Percentiles rank a stretch among this genome's conserved stretches.
These are phyloP conservation scores for Salix brachista DNA, from an alignment of 345 rosid genomes.

Conservation along the genomic window DNA sequence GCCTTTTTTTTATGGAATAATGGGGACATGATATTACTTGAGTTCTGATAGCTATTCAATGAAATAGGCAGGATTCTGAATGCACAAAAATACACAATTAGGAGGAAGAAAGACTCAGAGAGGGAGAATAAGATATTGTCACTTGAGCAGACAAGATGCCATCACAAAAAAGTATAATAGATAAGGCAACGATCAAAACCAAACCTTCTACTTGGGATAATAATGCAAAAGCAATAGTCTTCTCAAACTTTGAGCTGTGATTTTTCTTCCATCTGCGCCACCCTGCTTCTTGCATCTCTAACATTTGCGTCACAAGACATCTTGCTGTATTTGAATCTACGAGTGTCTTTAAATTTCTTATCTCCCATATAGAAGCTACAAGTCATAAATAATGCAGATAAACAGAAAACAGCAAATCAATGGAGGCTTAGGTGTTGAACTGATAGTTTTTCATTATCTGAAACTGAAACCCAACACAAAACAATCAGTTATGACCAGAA, in stretches of 20 bases:
- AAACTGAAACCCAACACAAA: constrained; percentile 1
- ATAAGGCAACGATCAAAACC: neutral
- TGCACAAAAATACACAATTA: neutral
- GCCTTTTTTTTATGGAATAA: neutral
- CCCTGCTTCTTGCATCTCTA: constrained; percentile 69
- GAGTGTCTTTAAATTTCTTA: constrained; percentile 54
- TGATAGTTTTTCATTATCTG: neutral
- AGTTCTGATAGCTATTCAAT: neutral
- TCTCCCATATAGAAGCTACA: constrained; percentile 95
- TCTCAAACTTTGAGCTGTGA: constrained; percentile 74
- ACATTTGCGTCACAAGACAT: constrained; percentile 78
- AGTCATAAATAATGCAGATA: neutral
- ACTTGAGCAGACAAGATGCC: neutral
- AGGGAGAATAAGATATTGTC: neutral
- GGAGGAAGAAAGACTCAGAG: neutral
- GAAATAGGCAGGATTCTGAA: neutral
- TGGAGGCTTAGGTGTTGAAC: neutral
- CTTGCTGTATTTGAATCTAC: constrained; percentile 51
- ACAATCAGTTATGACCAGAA: neutral
- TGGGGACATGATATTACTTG: neutral
- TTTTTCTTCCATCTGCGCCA: constrained; percentile 81
- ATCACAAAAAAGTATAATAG: neutral
- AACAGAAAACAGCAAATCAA: constrained; percentile 6
- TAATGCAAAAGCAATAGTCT: constrained; percentile 69
- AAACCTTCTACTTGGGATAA: constrained; percentile 85